Evolutionary conservation across 257 asterid genomes (phyloP).

Genomic region (Jasminum sambac): DNA sequence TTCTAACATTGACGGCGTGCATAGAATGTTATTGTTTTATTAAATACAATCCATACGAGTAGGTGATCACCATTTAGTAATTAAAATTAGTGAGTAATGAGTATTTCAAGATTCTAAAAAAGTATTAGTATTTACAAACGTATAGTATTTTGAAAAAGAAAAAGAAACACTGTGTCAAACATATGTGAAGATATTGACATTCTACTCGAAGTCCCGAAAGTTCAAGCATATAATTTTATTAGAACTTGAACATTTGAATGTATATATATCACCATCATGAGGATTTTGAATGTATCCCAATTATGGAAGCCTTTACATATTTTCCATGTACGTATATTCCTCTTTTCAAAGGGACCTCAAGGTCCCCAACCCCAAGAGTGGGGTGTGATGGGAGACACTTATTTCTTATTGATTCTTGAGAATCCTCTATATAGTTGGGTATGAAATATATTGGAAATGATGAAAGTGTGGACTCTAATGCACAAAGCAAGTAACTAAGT

Average conservation of each 20-base stretch:
- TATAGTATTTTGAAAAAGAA: no score
- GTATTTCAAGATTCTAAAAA: no score
- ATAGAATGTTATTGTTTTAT: constrained; percentile 5
- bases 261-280: constrained; percentile 7
- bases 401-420: background rate
- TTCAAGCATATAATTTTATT: no score
- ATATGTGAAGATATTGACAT: no score
- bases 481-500: background rate
- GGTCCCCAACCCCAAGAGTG: background rate
- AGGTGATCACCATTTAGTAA: no score
- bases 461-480: background rate
- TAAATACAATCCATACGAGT: no score
- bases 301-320: background rate
- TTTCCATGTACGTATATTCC: background rate
- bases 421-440: constrained; percentile 4
- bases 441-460: background rate
- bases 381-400: background rate
- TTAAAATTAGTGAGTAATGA: no score
- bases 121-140: no score
- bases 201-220: no score
- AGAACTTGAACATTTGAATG: background rate
- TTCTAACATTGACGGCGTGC: constrained; percentile 8
- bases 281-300: background rate
- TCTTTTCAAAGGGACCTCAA: background rate
- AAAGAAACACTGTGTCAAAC: no score